phyloP scores from a whole-genome alignment of 1,284 basidiomycete species.

The Fistulinella cinereoalba region DNA sequence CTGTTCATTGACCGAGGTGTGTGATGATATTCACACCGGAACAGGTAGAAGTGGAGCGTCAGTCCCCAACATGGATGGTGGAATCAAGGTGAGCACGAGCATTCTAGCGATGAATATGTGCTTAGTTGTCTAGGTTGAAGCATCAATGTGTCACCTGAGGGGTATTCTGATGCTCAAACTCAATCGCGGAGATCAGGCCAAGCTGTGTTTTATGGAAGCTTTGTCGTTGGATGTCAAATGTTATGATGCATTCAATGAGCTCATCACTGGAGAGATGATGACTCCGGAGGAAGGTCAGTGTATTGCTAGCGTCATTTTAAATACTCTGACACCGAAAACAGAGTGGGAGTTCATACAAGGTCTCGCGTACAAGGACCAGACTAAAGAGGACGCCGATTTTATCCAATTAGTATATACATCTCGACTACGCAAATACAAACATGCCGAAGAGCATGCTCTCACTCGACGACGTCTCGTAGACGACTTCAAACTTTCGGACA shows the following conservation, averaged over 20 bases:
- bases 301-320: background rate
- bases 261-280: constrained; percentile 93
- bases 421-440: constrained; percentile 86
- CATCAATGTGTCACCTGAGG: constrained; percentile 92
- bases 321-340: constrained; percentile 35
- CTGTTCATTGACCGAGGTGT: background rate
- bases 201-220: constrained; percentile 93
- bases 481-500: constrained; percentile 80
- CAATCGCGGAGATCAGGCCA: constrained; percentile 86
- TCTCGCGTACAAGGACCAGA: constrained; percentile 82
- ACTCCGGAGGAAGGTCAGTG: constrained; percentile 80
- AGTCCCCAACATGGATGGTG: constrained; percentile 77
- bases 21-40: constrained; percentile 3
- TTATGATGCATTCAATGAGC: constrained; percentile 91
- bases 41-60: constrained; percentile 60
- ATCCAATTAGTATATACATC: constrained; percentile 90
- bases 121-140: constrained; percentile 68
- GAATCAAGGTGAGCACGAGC: constrained; percentile 67
- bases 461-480: constrained; percentile 73
- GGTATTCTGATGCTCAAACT: constrained; percentile 93
- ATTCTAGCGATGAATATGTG: background rate
- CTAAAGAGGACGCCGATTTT: constrained; percentile 83
- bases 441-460: constrained; percentile 76
- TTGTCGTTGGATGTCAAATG: constrained; percentile 94
- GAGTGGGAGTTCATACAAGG: constrained; percentile 96